phyloP scores from a whole-genome alignment of 371 early-diverging fungal genomes.

The Blyttiomyces sp. region DNA sequence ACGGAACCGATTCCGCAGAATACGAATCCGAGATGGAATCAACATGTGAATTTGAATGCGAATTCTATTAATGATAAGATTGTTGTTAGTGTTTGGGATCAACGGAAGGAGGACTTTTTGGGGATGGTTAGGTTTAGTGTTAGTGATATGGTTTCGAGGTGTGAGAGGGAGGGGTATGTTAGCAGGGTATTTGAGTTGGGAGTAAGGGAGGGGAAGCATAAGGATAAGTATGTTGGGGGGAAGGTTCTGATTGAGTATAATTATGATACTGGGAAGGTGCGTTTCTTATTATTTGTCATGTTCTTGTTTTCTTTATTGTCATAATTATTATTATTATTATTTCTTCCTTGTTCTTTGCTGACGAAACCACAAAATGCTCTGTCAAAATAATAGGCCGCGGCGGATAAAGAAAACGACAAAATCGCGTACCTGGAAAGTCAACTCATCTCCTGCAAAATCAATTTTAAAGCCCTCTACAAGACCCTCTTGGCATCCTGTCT shows the following conservation, averaged over 20 bases:
- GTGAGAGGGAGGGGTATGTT: constrained; percentile 24
- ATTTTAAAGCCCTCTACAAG: constrained; percentile 32
- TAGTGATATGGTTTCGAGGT: constrained; percentile 23
- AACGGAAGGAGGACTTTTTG: constrained; percentile 38
- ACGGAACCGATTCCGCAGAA: constrained; percentile 25
- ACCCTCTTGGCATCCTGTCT: constrained; percentile 37
- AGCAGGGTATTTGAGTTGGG: constrained; percentile 23
- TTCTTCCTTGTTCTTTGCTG: background rate
- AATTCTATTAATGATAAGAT: constrained; percentile 22
- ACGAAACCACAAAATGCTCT: background rate
- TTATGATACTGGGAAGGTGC: constrained; percentile 8
- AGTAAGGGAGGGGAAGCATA: constrained; percentile 26
- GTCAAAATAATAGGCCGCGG: constrained; percentile 5
- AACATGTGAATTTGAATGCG: constrained; percentile 33
- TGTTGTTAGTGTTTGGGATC: constrained; percentile 38
- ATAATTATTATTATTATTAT: too few relatives aligned
- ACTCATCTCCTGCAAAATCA: constrained; percentile 21
- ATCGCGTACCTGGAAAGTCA: constrained; percentile 7
- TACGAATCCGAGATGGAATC: constrained; percentile 37
- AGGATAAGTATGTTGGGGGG: constrained; percentile 47
- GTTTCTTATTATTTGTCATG: too few relatives aligned
- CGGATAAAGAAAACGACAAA: background rate
- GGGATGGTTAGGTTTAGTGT: constrained; percentile 27
- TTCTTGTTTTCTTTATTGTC: background rate
- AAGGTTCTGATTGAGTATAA: constrained; percentile 30